These are phyloP conservation scores for Dendrostoma leiphaemia DNA, from an alignment of 2,329 filamentous ascomycete genomes.

Conservation along the genomic window DNA sequence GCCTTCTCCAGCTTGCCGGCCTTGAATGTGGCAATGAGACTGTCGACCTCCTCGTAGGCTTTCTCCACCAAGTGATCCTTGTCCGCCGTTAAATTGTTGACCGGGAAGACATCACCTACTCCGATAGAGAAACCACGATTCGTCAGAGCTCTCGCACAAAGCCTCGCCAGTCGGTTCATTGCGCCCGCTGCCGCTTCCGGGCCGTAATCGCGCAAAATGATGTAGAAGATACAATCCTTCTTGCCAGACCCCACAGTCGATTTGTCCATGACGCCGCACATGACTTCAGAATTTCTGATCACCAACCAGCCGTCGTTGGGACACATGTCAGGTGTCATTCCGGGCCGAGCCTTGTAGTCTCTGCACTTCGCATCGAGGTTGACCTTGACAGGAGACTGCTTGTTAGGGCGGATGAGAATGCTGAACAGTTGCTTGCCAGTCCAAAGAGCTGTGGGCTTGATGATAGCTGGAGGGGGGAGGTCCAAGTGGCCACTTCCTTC, in stretches of 20 bases:
- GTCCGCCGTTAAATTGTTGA: constrained; percentile 63
- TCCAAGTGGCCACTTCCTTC: constrained; percentile 75
- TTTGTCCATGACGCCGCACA: constrained; percentile 98
- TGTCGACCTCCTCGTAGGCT: constrained; percentile 79
- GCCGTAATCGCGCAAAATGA: constrained; percentile 92
- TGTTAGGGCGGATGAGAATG: constrained; percentile 85
- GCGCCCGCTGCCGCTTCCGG: constrained; percentile 82
- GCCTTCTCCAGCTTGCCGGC: constrained; percentile 79
- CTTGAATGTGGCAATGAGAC: constrained; percentile 80
- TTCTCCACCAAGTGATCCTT: constrained; percentile 75
- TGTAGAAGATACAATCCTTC: constrained; percentile 96
- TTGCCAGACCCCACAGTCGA: constrained; percentile 95
- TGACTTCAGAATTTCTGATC: constrained; percentile 92
- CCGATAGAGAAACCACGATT: constrained; percentile 96
- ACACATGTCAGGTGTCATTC: constrained; percentile 67
- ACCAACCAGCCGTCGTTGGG: constrained; percentile 88
- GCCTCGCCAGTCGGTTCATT: constrained; percentile 91
- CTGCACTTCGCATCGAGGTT: constrained; percentile 93
- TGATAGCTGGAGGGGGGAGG: constrained; percentile 79
- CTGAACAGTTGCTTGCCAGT: constrained; percentile 97
- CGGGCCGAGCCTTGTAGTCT: constrained; percentile 66
- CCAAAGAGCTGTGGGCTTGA: constrained; percentile 87
- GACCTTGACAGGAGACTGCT: constrained; percentile 74
- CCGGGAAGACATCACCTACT: constrained; percentile 90
- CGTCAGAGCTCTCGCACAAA: constrained; percentile 84